A percentile compares a stretch with the other conserved stretches of the same genome.
These are phyloP conservation scores for Aspergillus cavernicola DNA, from an alignment of 495 filamentous ascomycete species.

Conservation along the genomic window DNA sequence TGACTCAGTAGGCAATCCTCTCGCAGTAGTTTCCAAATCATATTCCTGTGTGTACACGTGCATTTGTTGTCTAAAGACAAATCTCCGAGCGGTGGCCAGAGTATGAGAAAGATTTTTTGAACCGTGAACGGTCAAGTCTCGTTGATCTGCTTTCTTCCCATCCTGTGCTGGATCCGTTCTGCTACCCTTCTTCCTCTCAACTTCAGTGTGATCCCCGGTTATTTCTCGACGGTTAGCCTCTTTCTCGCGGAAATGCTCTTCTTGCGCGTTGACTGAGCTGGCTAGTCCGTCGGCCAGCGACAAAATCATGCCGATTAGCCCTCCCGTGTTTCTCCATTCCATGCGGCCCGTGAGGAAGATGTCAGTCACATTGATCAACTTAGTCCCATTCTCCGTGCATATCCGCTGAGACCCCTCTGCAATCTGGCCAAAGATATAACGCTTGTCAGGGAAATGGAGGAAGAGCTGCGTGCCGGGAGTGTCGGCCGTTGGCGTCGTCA, in stretches of 20 bases:
- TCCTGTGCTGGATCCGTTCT: conserved; percentile 23
- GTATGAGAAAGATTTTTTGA: conserved; percentile 72
- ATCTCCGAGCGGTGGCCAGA: conserved; percentile 76
- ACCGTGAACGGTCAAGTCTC: conserved; percentile 66
- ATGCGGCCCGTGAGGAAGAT: conserved; percentile 77
- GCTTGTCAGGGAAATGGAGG: conserved; percentile 71
- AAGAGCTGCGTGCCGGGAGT: conserved; percentile 75
- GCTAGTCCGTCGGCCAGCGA: conserved; percentile 66
- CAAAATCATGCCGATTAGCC: conserved; percentile 78
- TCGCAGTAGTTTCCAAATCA: conserved; percentile 35
- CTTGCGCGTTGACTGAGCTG: conserved; percentile 25
- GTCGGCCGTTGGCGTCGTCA: conserved; percentile 84
- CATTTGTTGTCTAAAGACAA: conserved; percentile 82
- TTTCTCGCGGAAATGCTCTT: conserved; percentile 25
- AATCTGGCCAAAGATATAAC: conserved; percentile 85
- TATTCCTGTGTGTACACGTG: conserved; percentile 67
- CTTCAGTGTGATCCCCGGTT: too few species aligned
- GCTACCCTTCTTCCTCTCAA: conserved; percentile 31
- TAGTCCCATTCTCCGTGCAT: conserved; percentile 58
- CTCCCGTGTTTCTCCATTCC: conserved; percentile 73
- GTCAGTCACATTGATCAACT: conserved; percentile 59
- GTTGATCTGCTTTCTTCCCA: conserved; percentile 20
- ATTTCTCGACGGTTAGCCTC: too few species aligned
- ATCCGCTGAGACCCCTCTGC: conserved; percentile 84
- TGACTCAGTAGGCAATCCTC: conserved; percentile 9